Evolutionary conservation across 2,329 filamentous ascomycete genomes (phyloP), one percentile per base, ranked within the genome.

Genomic region (Colletotrichum viniferum): DNA sequence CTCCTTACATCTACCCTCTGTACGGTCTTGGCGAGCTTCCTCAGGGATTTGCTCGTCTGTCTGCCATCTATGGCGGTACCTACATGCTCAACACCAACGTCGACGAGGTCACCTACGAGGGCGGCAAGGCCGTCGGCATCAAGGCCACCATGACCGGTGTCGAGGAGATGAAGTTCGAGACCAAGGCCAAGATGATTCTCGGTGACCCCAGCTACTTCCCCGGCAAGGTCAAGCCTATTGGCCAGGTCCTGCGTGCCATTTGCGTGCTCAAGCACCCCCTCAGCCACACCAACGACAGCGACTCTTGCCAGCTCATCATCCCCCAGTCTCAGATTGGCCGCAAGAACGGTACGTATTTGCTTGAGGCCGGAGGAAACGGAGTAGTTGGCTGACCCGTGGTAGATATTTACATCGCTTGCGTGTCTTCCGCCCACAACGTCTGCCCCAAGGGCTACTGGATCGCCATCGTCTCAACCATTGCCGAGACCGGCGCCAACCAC

Each of bases 391-490:
- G 74, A 79, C 26, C 7, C 13, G 26, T n/a, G 61, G 9, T 78
- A 97, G 95, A 98, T 83, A 96, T 99, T 82, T 99, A 99, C 90
- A 94, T 99, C 83, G 96, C 97, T 73, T 94, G 97, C 84, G 96
- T 99, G 75, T 98, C 96, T 2, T 95, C 95, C 52, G 95, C 96
- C 48, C 97, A 99, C 89, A 98, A 98, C 81, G 97, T 99, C 80
- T 98, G 96, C 88, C 97, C 97, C 81, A 98, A 98, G 91, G 96
- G 96, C 77, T 98, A 98, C 92, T 99, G 97, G 90, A 95, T 99
- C 80, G 97, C 97, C 81, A 99, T 98, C 77, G 96, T 99, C 78
- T 98, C 96, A 63, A 99, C 97, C 76, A 98, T 99, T 82, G 95
- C 97, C 78, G 97, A 99, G 89, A 93, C 93, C 60, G 88, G 93